Base-by-base conservation (phyloP, 78 protist genomes). In the Guillardia theta region DNA sequence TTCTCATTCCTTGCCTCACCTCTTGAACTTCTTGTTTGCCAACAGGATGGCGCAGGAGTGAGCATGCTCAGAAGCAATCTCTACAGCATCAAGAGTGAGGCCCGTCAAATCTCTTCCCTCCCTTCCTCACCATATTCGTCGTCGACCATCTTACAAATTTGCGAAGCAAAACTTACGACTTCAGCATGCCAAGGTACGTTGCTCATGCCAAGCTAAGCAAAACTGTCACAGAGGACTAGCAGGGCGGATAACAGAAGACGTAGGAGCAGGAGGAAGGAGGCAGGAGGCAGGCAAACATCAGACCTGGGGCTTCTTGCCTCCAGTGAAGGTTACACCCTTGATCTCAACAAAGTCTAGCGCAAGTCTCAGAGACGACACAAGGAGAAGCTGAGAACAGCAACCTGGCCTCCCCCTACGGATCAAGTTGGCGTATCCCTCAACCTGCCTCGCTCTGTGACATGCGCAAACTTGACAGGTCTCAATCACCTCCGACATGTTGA, bases 331-430 rank as follows among this genome's bases (percentile, higher is more conserved):
- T 44, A 95, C 97, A 6, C 97, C 98, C 95, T 98, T 98, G 93
- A 98, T 54, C 88, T 98, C 99, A 48, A 98, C 76, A 48, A 98
- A 94, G 64, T 94, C 93, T n/a, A n/a, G n/a, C n/a, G n/a, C n/a
- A n/a, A n/a, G n/a, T n/a, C n/a, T n/a, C n/a, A n/a, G n/a, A n/a
- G n/a, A n/a, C n/a, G n/a, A n/a, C n/a, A n/a, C n/a, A n/a, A n/a
- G n/a, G n/a, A n/a, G n/a, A n/a, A n/a, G n/a, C n/a, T n/a, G n/a
- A n/a, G n/a, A n/a, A n/a, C n/a, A n/a, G n/a, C n/a, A n/a, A n/a
- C n/a, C n/a, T 27, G 70, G 70, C 70, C 27, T 58, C 6, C 70
- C 70, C 39, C 70, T 24, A 3, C 70, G 70, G 6, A 58, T 58
- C 70, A 58, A 30, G 39, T 58, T 30, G 27, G 70, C 70, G 70